A percentile compares a stretch with the other conserved stretches of the same genome.
These are phyloP conservation scores for Quercus variabilis DNA, from an alignment of 306 rosid species.

Conservation along the genomic window DNA sequence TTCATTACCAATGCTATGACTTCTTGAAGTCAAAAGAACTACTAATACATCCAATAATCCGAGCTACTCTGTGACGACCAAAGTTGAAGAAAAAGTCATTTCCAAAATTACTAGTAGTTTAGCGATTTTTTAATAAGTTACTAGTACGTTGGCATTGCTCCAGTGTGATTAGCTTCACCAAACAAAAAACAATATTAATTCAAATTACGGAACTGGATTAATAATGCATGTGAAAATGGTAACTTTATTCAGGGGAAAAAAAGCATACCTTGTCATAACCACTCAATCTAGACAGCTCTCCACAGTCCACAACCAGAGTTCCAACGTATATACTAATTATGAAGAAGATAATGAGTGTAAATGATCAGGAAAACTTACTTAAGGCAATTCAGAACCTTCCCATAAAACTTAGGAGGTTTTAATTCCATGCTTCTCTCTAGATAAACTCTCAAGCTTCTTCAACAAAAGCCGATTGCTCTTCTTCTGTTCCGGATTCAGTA, in stretches of 20 bases:
- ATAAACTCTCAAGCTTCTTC: slow-evolving; percentile 80
- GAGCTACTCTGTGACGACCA: neutral
- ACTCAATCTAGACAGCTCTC: slow-evolving; percentile 89
- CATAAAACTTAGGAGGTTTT: slow-evolving; percentile 94
- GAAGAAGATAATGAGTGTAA: too few species aligned
- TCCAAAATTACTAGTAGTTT: neutral
- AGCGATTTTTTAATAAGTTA: too few species aligned
- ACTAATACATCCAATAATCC: neutral
- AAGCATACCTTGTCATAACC: slow-evolving; percentile 90
- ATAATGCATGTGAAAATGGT: too few species aligned
- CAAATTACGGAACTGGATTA: too few species aligned
- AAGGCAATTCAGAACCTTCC: slow-evolving; percentile 40
- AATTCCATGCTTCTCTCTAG: slow-evolving; percentile 88
- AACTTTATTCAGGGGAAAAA: neutral
- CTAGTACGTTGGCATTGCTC: too few species aligned
- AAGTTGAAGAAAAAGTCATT: neutral
- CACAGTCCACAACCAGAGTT: slow-evolving; percentile 41
- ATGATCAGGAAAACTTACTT: too few species aligned
- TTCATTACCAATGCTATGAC: neutral
- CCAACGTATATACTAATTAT: neutral
- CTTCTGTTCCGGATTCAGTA: too few species aligned
- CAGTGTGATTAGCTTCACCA: too few species aligned
- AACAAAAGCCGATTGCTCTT: too few species aligned
- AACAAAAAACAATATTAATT: too few species aligned
- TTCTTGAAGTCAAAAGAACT: neutral